These are phyloP conservation scores for Mollisiaceae sp. DNA, from an alignment of 2,329 filamentous ascomycete species.

Conservation along the genomic window DNA sequence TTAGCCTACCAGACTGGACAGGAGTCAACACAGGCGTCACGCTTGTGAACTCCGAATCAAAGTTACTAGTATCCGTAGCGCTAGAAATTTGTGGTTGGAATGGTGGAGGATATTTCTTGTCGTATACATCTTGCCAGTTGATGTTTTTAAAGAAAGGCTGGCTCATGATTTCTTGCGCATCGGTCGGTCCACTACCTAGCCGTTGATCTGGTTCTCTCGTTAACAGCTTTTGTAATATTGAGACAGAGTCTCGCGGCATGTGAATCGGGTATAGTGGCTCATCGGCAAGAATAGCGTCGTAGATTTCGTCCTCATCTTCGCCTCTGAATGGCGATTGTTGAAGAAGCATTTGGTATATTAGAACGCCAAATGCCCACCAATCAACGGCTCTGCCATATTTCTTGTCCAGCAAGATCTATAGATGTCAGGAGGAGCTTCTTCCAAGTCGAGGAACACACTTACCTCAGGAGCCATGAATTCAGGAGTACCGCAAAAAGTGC, in stretches of 20 bases:
- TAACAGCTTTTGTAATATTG: slow-evolving; percentile 95
- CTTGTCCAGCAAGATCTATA: slow-evolving; percentile 91
- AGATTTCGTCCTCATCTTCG: slow-evolving; percentile 99
- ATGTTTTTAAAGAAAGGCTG: slow-evolving; percentile 98
- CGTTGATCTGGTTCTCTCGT: slow-evolving; percentile 93
- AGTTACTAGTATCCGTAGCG: slow-evolving; percentile 98
- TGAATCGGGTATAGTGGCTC: slow-evolving; percentile 98
- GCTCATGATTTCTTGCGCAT: slow-evolving; percentile 98
- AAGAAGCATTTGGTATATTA: slow-evolving; percentile 99
- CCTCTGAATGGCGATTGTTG: slow-evolving; percentile 99
- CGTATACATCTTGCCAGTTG: slow-evolving; percentile 98
- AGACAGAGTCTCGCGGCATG: slow-evolving; percentile 97
- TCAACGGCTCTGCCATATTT: slow-evolving; percentile 97
- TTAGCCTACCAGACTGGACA: slow-evolving; percentile 88
- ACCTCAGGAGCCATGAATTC: slow-evolving; percentile 99
- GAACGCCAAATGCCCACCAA: slow-evolving; percentile 99
- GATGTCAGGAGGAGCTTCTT: slow-evolving; percentile 39
- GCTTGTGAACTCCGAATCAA: slow-evolving; percentile 97
- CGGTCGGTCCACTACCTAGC: slow-evolving; percentile 91
- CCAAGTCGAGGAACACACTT: slow-evolving; percentile 40
- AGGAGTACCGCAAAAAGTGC: slow-evolving; percentile 98
- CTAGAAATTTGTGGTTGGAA: slow-evolving; percentile 90
- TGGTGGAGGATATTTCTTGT: slow-evolving; percentile 88
- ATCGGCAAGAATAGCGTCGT: slow-evolving; percentile 96
- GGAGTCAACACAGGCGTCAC: slow-evolving; percentile 97